A percentile compares a stretch with the other conserved stretches of the same genome.
Evolutionary conservation across 2,329 filamentous ascomycete genomes (phyloP).

Genomic region (Harringtonia aguacate): DNA sequence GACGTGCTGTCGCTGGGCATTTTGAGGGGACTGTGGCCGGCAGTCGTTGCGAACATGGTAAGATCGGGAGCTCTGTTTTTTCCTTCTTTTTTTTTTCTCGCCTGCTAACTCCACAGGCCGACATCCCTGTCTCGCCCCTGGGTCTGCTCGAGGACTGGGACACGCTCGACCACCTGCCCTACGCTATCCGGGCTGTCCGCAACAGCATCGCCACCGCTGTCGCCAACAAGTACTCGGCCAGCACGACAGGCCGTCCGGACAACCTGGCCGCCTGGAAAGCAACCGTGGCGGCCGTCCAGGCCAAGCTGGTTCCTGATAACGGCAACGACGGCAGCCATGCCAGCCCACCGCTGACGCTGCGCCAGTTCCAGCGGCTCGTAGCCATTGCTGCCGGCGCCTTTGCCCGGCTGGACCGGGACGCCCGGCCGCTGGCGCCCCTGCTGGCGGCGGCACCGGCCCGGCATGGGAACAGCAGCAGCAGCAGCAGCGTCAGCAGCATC

Average conservation of each 20-base stretch:
- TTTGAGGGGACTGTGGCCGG: constrained; percentile 19
- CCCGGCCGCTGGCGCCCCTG: constrained; percentile 18
- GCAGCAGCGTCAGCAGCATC: constrained; percentile 13
- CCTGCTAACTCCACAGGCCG: constrained; percentile 11
- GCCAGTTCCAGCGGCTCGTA: constrained; percentile 15
- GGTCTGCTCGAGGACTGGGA: constrained; percentile 10
- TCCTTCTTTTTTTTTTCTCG: neutral
- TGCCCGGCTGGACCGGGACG: constrained; percentile 22
- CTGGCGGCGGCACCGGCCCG: constrained; percentile 16
- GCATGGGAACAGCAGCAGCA: neutral
- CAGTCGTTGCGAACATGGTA: constrained; percentile 15
- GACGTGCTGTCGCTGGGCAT: constrained; percentile 17
- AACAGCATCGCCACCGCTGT: constrained; percentile 12
- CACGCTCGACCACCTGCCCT: constrained; percentile 7
- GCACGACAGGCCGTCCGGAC: constrained; percentile 11
- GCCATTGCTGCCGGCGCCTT: constrained; percentile 18
- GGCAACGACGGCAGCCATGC: no score
- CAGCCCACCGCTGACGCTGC: neutral
- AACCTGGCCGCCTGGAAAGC: constrained; percentile 15
- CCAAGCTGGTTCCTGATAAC: constrained; percentile 3
- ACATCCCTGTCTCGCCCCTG: constrained; percentile 3
- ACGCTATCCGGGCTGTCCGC: constrained; percentile 9
- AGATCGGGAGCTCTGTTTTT: neutral
- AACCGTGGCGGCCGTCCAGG: constrained; percentile 5
- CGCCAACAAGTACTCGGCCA: constrained; percentile 14